Evolutionary conservation across 2,329 filamentous ascomycete genomes (phyloP).

Genomic region (Lecanicillium sp.): DNA sequence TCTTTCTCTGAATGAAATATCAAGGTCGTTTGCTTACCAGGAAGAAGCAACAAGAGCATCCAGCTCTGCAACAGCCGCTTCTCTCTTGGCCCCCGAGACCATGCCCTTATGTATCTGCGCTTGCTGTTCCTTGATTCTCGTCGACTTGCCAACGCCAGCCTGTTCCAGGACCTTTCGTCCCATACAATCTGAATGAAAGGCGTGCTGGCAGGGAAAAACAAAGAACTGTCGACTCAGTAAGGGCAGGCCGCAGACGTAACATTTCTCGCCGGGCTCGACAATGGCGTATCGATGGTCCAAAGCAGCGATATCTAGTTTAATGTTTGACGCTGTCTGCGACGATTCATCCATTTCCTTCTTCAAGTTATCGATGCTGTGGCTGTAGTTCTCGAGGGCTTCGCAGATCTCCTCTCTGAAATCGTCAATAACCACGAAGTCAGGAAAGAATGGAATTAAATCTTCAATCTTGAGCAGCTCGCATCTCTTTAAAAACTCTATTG

Average conservation of each 20-base stretch:
- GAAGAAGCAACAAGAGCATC: conserved; percentile 85
- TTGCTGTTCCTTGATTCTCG: conserved; percentile 79
- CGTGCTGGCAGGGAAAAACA: conserved; percentile 96
- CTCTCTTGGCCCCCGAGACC: conserved; percentile 61
- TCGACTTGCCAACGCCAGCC: conserved; percentile 64
- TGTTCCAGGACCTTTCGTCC: conserved; percentile 79
- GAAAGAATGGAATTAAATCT: conserved; percentile 96
- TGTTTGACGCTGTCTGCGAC: conserved; percentile 79
- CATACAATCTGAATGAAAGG: conserved; percentile 92
- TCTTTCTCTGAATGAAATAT: neutral
- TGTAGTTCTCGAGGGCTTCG: conserved; percentile 85
- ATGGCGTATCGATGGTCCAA: conserved; percentile 89
- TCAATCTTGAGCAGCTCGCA: conserved; percentile 92
- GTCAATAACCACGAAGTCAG: conserved; percentile 96
- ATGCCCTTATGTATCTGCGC: conserved; percentile 71
- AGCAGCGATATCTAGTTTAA: conserved; percentile 79
- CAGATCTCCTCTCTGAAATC: conserved; percentile 99
- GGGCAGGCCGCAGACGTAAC: conserved; percentile 79
- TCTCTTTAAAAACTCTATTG: conserved; percentile 86
- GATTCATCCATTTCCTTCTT: conserved; percentile 95
- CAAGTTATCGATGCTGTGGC: conserved; percentile 77
- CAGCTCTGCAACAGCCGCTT: conserved; percentile 78
- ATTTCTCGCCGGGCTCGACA: conserved; percentile 91
- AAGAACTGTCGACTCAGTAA: conserved; percentile 90
- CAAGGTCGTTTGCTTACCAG: conserved; percentile 52